Conservation (phyloP, 495 filamentous ascomycete species). For the Penicillium verhagenii region DNA sequence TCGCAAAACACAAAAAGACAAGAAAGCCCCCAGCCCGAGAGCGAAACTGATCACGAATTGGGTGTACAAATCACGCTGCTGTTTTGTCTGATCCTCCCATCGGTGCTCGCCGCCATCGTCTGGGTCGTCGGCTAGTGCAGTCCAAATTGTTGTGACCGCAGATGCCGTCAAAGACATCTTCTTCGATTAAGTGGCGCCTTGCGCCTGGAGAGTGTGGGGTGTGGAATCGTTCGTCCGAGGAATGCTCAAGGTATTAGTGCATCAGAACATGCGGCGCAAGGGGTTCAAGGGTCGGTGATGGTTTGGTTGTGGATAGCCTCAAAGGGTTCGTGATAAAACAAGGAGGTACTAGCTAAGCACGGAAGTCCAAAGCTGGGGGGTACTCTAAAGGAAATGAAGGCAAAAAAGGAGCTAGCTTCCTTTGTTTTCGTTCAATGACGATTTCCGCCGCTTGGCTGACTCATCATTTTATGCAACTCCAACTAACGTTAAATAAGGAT, state of each 20-base stretch:
- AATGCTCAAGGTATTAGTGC: slow-evolving; percentile 12
- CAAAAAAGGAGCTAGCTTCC: slow-evolving; percentile 5
- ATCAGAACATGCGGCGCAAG: slow-evolving; percentile 16
- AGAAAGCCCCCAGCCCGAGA: slow-evolving; percentile 58
- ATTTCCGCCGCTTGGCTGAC: neutral
- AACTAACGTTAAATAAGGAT: too few relatives aligned
- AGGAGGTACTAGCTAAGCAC: neutral
- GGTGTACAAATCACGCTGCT: slow-evolving; percentile 54
- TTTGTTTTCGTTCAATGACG: slow-evolving; percentile 9
- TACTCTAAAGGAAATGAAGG: neutral
- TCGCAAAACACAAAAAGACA: slow-evolving; percentile 71
- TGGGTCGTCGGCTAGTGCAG: slow-evolving; percentile 15
- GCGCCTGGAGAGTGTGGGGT: slow-evolving; percentile 19
- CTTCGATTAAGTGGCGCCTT: slow-evolving; percentile 11
- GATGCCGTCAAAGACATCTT: slow-evolving; percentile 38
- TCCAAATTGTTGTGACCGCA: slow-evolving; percentile 27
- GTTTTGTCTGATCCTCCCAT: slow-evolving; percentile 37
- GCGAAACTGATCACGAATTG: slow-evolving; percentile 58
- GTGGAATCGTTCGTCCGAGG: slow-evolving; percentile 5
- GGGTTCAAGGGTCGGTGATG: slow-evolving; percentile 1
- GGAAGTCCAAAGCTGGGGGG: neutral
- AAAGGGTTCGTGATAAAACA: neutral
- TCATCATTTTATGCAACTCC: slow-evolving; percentile 5
- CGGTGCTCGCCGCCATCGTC: slow-evolving; percentile 21
- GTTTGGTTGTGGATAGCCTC: neutral